Conservation (phyloP, 2,329 filamentous ascomycete genomes). For the Colletotrichum phormii region DNA sequence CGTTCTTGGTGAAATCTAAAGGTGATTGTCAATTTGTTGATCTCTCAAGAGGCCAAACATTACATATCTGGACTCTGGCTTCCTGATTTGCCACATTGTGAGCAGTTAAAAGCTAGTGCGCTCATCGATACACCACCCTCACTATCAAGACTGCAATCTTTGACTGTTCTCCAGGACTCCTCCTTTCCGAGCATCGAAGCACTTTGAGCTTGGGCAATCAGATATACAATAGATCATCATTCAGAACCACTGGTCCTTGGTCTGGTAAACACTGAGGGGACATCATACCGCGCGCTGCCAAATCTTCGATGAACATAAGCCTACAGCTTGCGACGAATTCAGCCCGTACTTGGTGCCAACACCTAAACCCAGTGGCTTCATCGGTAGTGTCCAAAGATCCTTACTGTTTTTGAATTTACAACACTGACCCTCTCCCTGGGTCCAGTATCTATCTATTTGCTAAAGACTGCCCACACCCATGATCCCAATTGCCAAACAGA, state of each 20-base stretch:
- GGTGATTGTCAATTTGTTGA: not conserved
- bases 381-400: not conserved
- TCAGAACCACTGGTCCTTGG: not conserved
- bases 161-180: too few relatives aligned
- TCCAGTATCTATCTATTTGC: not conserved
- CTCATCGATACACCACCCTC: too few relatives aligned
- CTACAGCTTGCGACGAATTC: not conserved
- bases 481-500: too few relatives aligned
- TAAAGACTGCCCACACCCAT: too few relatives aligned
- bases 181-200: too few relatives aligned
- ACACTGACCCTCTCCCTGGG: not conserved
- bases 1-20: too few relatives aligned
- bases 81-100: not conserved
- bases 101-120: too few relatives aligned
- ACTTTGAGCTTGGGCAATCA: too few relatives aligned
- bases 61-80: too few relatives aligned
- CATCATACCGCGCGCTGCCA: too few relatives aligned
- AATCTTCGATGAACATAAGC: not conserved
- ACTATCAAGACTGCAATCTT: too few relatives aligned
- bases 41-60: too few relatives aligned
- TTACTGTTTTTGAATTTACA: not conserved
- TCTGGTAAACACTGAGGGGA: accelerated
- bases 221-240: not conserved
- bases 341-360: not conserved
- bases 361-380: not conserved